Percentiles rank a stretch among this genome's conserved stretches.
Evolutionary conservation across 768 basidiomycete species (phyloP).

Genomic region (Phlebiopsis flavidoalba): DNA sequence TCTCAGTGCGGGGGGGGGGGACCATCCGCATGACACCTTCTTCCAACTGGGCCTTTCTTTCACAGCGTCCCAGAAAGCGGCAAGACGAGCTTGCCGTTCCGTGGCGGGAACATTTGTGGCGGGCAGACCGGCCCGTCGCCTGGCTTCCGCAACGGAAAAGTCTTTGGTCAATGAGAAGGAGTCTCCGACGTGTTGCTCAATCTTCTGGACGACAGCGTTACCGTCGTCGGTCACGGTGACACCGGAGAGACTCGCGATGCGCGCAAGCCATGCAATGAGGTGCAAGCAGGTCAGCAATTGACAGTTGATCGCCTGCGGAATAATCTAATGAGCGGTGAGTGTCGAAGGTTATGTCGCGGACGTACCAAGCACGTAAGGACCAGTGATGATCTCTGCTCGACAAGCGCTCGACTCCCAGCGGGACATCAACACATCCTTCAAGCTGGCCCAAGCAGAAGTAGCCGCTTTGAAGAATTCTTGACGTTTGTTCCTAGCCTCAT

Average conservation of each 20-base stretch:
- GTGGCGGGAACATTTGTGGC: constrained; percentile 22
- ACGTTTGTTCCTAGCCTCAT: constrained; percentile 34
- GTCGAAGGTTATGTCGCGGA: not conserved
- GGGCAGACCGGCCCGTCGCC: constrained; percentile 25
- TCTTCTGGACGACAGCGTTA: constrained; percentile 38
- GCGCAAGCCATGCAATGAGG: constrained; percentile 69
- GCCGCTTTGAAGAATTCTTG: constrained; percentile 47
- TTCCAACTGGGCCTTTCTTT: constrained; percentile 50
- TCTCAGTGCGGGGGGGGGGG: constrained; percentile 41
- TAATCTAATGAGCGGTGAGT: not conserved
- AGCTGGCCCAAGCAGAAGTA: constrained; percentile 43
- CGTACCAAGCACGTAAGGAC: constrained; percentile 63
- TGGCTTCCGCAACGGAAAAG: constrained; percentile 28
- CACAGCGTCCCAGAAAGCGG: constrained; percentile 67
- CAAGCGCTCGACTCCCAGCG: constrained; percentile 39
- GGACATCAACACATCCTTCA: constrained; percentile 41
- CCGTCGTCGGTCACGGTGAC: constrained; percentile 49
- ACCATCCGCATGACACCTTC: constrained; percentile 37
- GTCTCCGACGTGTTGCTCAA: constrained; percentile 48
- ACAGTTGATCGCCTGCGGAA: constrained; percentile 73
- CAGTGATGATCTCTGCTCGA: constrained; percentile 44
- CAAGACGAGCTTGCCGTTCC: constrained; percentile 47
- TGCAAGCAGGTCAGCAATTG: constrained; percentile 79
- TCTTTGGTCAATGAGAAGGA: constrained; percentile 42
- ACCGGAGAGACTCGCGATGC: constrained; percentile 53